These are phyloP conservation scores for Aspergillus eucalypticola DNA, from an alignment of 2,329 filamentous ascomycete species.

Conservation along the genomic window DNA sequence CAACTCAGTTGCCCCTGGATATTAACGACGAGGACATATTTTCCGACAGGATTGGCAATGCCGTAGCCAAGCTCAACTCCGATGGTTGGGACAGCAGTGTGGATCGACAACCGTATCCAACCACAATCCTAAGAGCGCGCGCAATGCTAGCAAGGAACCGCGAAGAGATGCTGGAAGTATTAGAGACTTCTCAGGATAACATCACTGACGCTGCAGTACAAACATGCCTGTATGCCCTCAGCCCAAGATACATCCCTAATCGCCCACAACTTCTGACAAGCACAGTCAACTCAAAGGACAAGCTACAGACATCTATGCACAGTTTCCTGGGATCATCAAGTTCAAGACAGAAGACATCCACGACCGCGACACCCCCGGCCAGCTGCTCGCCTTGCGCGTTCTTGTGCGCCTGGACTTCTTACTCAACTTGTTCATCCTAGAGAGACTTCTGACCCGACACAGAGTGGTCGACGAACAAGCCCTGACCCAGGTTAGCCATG, in stretches of 20 bases:
- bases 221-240: neutral
- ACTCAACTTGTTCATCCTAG: constrained; percentile 2
- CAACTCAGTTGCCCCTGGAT: neutral
- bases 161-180: neutral
- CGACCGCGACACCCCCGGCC: neutral
- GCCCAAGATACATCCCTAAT: neutral
- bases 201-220: neutral
- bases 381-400: neutral
- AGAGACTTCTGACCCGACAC: constrained; percentile 3
- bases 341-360: neutral
- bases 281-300: neutral
- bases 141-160: constrained; percentile 5
- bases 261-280: too few species aligned
- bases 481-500: constrained; percentile 1
- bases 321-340: neutral
- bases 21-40: constrained; percentile 7
- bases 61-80: neutral
- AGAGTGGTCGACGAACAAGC: neutral
- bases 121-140: neutral
- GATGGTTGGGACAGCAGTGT: neutral
- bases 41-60: neutral
- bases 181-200: neutral
- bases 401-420: neutral
- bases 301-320: neutral
- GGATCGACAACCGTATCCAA: neutral